Base-by-base conservation (phyloP, 257 asterid species). In the Thymus quinquecostatus region DNA sequence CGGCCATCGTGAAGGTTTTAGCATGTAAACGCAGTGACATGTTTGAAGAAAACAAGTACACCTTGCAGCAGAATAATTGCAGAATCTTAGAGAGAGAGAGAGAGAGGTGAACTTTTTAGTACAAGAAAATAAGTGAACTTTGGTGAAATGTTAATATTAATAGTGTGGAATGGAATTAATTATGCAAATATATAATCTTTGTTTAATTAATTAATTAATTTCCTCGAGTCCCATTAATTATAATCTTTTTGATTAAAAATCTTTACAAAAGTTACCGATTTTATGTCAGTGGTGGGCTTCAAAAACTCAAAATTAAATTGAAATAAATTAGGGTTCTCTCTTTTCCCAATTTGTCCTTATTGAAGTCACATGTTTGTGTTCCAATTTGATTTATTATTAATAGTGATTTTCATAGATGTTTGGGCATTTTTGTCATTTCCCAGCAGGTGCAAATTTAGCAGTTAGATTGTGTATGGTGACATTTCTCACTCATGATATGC, bases 181-280 rank as follows among this genome's bases (percentile, higher is more conserved):
- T 34, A 34, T 1, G 38, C 38, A 34, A 21, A 34, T 34, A 34
- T 34, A 51, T 21, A 47, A 59, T 59, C 40, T 58, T 70, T 14
- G 30, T 47, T 14, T 33, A 10, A 45, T 56, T 73, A 60, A 13
- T 30, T 68, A 33, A 8, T 36, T 60, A 61, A 69, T 29, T 69
- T 45, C 30, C 80, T 80, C 81, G 78, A 80, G 78, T 62, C 84
- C 82, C 78, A 67, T 72, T 28, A 43, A 67, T 72, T 28, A 43
- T 36, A 33, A 66, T 75, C 32, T 45, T 75, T 75, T 12, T 70
- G 29, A 59, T 70, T 66, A n/a, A 71, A 80, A 71, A 71, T 74
- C 62, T 65, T 14, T 21, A 21, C 21, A 51, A 66, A 75, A 79
- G 72, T 61, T 62, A 0, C 59, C 34, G 47, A 47, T 57, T 48